Conservation (phyloP, 768 basidiomycete species). For the Candolleomyces aberdarensis region DNA sequence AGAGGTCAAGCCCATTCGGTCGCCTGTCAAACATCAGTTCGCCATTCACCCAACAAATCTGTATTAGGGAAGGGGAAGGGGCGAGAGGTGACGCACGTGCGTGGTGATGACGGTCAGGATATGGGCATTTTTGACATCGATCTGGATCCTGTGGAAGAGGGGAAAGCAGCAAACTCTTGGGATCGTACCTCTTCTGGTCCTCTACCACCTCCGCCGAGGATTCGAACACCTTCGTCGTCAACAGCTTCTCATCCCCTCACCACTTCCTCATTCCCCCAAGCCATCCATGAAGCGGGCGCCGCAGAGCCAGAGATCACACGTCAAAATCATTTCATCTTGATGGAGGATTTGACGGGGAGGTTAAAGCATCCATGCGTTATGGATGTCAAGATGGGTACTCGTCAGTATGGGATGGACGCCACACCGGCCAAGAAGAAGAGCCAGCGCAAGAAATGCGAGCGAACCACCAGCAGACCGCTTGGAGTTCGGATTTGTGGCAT, state of each 20-base stretch:
- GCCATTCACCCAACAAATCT: conserved; percentile 63
- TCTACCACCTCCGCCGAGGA: conserved; percentile 35
- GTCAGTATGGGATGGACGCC: conserved; percentile 97
- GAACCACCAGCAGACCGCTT: conserved; percentile 86
- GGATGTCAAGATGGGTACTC: conserved; percentile 99
- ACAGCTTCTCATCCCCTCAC: conserved; percentile 25
- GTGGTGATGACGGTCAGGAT: conserved; percentile 25
- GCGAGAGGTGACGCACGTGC: conserved; percentile 21
- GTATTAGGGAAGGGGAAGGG: conserved; percentile 7
- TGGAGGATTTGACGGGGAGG: conserved; percentile 96
- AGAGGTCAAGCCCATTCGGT: conserved; percentile 38
- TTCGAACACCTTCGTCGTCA: conserved; percentile 43
- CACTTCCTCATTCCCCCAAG: conserved; percentile 21
- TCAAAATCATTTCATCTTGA: conserved; percentile 96
- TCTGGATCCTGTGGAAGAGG: conserved; percentile 22
- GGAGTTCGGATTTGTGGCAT: conserved; percentile 97
- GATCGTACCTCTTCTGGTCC: conserved; percentile 19
- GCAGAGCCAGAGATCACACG: conserved; percentile 57
- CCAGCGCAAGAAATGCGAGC: conserved; percentile 97
- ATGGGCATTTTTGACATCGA: conserved; percentile 45
- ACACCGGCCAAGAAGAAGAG: conserved; percentile 92
- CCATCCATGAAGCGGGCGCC: conserved; percentile 32
- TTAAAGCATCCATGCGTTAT: conserved; percentile 92
- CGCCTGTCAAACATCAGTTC: conserved; percentile 37
- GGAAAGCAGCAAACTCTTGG: conserved; percentile 17